phyloP scores from a whole-genome alignment of 192 early-diverging fungal species.

The Backusella tarrabulga region DNA sequence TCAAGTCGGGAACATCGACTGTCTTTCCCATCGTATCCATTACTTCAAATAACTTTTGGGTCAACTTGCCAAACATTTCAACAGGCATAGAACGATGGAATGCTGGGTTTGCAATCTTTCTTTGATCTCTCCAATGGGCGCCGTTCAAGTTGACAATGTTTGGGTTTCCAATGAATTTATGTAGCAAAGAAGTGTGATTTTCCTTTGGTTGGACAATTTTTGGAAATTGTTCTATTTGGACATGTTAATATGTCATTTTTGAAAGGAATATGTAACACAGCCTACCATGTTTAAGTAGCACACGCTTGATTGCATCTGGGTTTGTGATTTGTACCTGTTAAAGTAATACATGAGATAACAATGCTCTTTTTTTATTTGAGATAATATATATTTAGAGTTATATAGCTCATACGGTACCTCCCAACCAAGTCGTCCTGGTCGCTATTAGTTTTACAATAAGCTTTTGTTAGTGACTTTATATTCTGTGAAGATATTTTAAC shows the following conservation, averaged over 20 bases:
- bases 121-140: background rate
- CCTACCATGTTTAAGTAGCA: background rate
- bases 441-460: background rate
- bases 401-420: background rate
- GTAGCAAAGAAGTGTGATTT: background rate
- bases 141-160: background rate
- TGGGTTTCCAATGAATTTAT: background rate
- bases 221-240: background rate
- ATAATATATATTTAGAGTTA: no score
- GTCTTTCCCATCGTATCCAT: background rate
- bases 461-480: background rate
- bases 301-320: background rate
- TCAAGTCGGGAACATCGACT: background rate
- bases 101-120: slow-evolving; percentile 27
- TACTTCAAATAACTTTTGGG: slow-evolving; percentile 14
- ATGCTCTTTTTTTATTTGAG: no score
- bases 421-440: background rate
- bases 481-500: background rate
- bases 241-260: background rate
- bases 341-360: no score
- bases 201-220: background rate
- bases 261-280: background rate
- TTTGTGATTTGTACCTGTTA: background rate
- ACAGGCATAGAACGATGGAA: slow-evolving; percentile 33
- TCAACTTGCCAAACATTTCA: slow-evolving; percentile 19